Conservation (phyloP, 495 filamentous ascomycete genomes). For the Penicillium argentinense region DNA sequence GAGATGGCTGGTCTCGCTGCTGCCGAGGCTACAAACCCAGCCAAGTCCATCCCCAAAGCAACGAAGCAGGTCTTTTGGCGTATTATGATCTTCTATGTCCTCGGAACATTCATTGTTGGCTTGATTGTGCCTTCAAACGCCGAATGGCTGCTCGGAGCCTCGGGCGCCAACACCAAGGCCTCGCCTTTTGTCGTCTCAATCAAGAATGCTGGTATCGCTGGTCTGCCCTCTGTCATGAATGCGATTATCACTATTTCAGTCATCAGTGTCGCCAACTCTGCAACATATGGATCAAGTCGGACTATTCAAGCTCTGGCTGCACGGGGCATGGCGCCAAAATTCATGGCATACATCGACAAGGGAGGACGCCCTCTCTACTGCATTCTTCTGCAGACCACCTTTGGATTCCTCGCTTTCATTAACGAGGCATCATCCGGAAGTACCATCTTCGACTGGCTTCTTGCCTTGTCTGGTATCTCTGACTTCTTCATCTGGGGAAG, state of each 20-base stretch:
- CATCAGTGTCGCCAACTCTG: slow-evolving; percentile 64
- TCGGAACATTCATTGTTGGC: slow-evolving; percentile 71
- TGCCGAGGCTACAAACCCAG: slow-evolving; percentile 62
- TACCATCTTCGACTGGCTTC: slow-evolving; percentile 60
- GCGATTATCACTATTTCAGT: slow-evolving; percentile 71
- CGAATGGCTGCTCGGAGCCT: slow-evolving; percentile 43
- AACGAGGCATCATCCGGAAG: slow-evolving; percentile 43
- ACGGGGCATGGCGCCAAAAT: slow-evolving; percentile 57
- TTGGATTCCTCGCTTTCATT: slow-evolving; percentile 57
- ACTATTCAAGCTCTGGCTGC: slow-evolving; percentile 63
- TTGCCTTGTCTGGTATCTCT: slow-evolving; percentile 64
- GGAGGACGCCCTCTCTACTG: slow-evolving; percentile 56
- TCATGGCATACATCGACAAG: slow-evolving; percentile 58
- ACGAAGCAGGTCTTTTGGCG: slow-evolving; percentile 78
- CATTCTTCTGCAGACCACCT: slow-evolving; percentile 50
- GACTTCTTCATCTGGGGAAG: slow-evolving; percentile 72
- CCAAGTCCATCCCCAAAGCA: slow-evolving; percentile 66
- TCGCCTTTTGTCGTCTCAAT: slow-evolving; percentile 78
- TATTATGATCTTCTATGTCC: slow-evolving; percentile 72
- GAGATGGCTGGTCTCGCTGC: slow-evolving; percentile 74
- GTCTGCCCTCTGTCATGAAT: slow-evolving; percentile 72
- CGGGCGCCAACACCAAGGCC: slow-evolving; percentile 50
- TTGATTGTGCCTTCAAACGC: slow-evolving; percentile 63
- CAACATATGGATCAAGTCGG: slow-evolving; percentile 60
- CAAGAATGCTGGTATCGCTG: slow-evolving; percentile 61